Evolutionary conservation across 768 basidiomycete genomes (phyloP).

Genomic region (Amanita fuliginea): DNA sequence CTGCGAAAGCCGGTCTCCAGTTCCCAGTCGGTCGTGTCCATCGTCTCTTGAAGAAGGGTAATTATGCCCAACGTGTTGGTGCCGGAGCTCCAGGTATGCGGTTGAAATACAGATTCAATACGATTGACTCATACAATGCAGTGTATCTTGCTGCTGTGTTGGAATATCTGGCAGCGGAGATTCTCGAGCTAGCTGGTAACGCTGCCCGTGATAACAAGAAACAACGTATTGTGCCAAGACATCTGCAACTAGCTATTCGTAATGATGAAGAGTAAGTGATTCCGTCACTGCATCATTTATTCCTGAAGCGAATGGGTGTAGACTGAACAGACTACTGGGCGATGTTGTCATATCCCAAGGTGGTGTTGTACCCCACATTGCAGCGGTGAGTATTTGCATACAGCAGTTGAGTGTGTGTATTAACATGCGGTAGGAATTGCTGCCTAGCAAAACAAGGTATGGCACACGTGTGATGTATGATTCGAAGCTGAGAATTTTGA

Average conservation of each 20-base stretch:
- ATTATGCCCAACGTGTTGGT: slow-evolving; percentile 82
- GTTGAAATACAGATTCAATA: background rate
- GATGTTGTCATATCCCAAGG: slow-evolving; percentile 92
- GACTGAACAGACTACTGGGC: slow-evolving; percentile 60
- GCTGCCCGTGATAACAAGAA: slow-evolving; percentile 90
- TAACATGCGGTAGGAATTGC: slow-evolving; percentile 22
- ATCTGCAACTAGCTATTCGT: slow-evolving; percentile 89
- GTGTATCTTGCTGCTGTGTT: slow-evolving; percentile 91
- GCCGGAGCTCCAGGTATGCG: slow-evolving; percentile 73
- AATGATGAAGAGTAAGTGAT: slow-evolving; percentile 77
- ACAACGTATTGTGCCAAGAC: slow-evolving; percentile 92
- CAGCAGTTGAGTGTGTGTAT: background rate
- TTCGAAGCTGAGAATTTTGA: background rate
- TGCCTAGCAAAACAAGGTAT: slow-evolving; percentile 30
- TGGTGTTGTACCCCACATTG: slow-evolving; percentile 83
- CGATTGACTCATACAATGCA: slow-evolving; percentile 15
- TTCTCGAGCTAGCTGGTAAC: slow-evolving; percentile 87
- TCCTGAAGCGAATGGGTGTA: slow-evolving; percentile 12
- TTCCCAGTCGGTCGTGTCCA: slow-evolving; percentile 93
- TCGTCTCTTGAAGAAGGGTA: slow-evolving; percentile 77
- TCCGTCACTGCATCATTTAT: background rate
- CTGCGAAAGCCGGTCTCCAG: slow-evolving; percentile 68
- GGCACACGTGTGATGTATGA: background rate
- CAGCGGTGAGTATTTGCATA: slow-evolving; percentile 21
- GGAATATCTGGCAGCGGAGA: slow-evolving; percentile 88